Base-by-base conservation (phyloP, 2,329 filamentous ascomycete species). In the Graphilbum ipis-grandicollis region DNA sequence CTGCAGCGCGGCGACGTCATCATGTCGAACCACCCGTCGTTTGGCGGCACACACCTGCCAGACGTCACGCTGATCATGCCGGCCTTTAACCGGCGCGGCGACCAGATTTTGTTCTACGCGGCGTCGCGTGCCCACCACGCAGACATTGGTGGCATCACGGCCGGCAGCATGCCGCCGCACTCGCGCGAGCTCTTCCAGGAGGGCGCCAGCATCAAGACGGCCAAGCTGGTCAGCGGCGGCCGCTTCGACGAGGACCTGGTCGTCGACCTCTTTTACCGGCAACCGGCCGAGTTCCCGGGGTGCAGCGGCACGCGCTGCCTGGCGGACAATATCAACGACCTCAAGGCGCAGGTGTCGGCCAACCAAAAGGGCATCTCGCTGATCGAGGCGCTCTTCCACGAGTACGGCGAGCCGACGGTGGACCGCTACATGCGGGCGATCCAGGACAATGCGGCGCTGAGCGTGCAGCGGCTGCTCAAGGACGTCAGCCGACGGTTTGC, bases 341-440 rank as follows among this genome's bases (percentile, higher is more conserved):
- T 93, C 30, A 85, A 86, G 53, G 84, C 84, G 0, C 83, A 92
- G 51, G 77, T 90, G 12, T 82, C 84, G 0, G 82, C 83, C 12
- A 92, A 93, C 49, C 78, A 84, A 47, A 85, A 85, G 47, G 84
- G 84, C 9, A 88, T 88, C 49, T 75, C 73, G 26, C 62, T 88
- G 18, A 90, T 92, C 45, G 69, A 68, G 35, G 65, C 68, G 0
- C 60, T 90, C 2, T 85, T 92, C 45, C 66, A 71, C 15, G 83
- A 90, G 48, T 90, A 86, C 46, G 75, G 76, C 14, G 75, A 83
- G 46, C 64, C 75, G 3, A 78, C 79, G 0, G 83, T 92, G 0
- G 75, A 84, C 46, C 78, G 81, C 49, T 88, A 88, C 54, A 90
- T 92, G 83, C 64, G 68, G 34, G 79, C 70, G 21, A 90, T 92